These are phyloP conservation scores for Aegilops umbellulata DNA, from an alignment of 176 grass and related monocot genomes.

Conservation along the genomic window DNA sequence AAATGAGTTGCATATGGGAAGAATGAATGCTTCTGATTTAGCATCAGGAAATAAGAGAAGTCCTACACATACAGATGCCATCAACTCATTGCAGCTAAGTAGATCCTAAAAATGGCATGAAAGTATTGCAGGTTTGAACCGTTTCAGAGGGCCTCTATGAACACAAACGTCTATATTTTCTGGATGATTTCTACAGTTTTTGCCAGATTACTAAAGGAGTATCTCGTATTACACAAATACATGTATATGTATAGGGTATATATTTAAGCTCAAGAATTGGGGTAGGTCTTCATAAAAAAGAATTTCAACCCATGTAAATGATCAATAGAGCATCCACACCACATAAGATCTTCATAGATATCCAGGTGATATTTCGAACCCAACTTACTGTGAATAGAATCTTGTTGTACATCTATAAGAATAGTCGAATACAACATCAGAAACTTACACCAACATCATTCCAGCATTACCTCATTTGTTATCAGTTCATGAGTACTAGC, in stretches of 20 bases:
- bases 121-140: not conserved
- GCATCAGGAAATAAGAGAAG: not conserved
- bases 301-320: not conserved
- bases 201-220: not conserved
- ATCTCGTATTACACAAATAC: not conserved
- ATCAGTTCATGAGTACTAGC: slow-evolving; percentile 5
- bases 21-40: too few species aligned
- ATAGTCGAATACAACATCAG: not conserved
- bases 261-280: not conserved
- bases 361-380: slow-evolving; percentile 79
- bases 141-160: not conserved
- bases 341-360: slow-evolving; percentile 92
- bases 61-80: not conserved
- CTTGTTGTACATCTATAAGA: slow-evolving; percentile 68
- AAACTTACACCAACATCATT: not conserved
- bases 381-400: slow-evolving; percentile 80
- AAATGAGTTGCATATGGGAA: too few species aligned
- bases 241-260: not conserved
- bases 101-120: not conserved
- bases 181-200: not conserved
- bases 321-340: slow-evolving; percentile 41
- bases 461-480: not conserved
- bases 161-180: not conserved
- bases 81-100: not conserved
- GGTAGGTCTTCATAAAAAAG: not conserved